phyloP scores from a whole-genome alignment of 2,329 filamentous ascomycete genomes.

The Cercospora zeina region DNA sequence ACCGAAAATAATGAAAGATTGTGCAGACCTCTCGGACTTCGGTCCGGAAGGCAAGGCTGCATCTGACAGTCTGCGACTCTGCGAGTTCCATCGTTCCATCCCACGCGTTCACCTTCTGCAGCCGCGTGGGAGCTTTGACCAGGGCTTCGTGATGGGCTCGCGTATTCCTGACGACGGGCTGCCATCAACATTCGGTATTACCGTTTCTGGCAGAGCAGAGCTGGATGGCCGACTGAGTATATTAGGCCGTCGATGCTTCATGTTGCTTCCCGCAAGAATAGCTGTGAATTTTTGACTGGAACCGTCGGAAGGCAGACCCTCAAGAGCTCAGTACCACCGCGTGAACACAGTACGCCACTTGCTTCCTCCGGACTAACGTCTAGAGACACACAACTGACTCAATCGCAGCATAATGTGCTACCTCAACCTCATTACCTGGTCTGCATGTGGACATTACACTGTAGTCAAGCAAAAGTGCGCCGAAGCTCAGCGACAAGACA shows the following conservation, averaged over 20 bases:
- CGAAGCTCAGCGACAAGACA: not conserved
- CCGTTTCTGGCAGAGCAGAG: not conserved
- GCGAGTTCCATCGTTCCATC: not conserved
- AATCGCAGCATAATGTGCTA: constrained; percentile 7
- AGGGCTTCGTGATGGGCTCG: not conserved
- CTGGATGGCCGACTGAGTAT: not conserved
- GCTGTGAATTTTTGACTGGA: not conserved
- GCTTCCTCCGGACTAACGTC: not conserved
- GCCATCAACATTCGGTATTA: not conserved
- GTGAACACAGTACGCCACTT: not conserved
- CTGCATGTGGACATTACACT: constrained; percentile 6
- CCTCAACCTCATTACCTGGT: constrained; percentile 13
- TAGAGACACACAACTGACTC: not conserved
- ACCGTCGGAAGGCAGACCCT: too few species aligned
- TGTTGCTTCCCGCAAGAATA: not conserved
- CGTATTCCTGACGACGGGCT: not conserved
- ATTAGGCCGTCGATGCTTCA: not conserved
- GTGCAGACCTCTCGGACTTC: not conserved
- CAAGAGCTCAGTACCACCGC: not conserved
- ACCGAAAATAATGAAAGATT: not conserved
- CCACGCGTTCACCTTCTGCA: not conserved
- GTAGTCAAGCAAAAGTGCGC: constrained; percentile 10
- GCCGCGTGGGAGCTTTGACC: not conserved
- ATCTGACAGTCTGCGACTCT: not conserved
- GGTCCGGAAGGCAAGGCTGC: not conserved